These are phyloP conservation scores for Periconia sp. DNA, from an alignment of 2,329 filamentous ascomycete genomes.

Conservation along the genomic window DNA sequence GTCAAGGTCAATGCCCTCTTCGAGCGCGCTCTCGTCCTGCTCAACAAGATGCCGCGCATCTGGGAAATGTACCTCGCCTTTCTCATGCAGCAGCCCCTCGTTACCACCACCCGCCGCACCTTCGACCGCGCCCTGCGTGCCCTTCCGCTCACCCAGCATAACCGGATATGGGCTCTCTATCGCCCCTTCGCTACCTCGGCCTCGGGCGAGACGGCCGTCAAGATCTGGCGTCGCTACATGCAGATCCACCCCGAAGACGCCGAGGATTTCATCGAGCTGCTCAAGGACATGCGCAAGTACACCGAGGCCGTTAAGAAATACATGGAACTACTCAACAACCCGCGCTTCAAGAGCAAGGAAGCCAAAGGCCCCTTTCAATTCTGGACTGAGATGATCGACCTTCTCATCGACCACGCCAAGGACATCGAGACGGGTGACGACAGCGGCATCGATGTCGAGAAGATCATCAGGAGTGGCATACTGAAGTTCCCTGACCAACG, in stretches of 20 bases:
- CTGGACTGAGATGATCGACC: constrained; percentile 96
- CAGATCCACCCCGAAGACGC: constrained; percentile 94
- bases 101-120: constrained; percentile 82
- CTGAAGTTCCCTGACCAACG: constrained; percentile 89
- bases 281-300: constrained; percentile 81
- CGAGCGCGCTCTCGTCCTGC: constrained; percentile 85
- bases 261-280: constrained; percentile 92
- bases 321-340: constrained; percentile 89
- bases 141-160: constrained; percentile 92
- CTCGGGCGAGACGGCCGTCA: constrained; percentile 86
- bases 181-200: constrained; percentile 89
- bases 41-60: constrained; percentile 98
- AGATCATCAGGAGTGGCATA: constrained; percentile 91
- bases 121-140: constrained; percentile 94
- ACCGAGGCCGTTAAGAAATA: constrained; percentile 91
- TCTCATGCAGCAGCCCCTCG: constrained; percentile 86
- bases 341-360: constrained; percentile 88
- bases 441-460: constrained; percentile 85
- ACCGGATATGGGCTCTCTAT: constrained; percentile 92
- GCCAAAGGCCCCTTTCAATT: constrained; percentile 95
- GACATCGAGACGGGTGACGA: constrained; percentile 82
- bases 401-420: constrained; percentile 88
- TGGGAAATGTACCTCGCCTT: constrained; percentile 98
- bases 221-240: constrained; percentile 95
- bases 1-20: constrained; percentile 94